These are phyloP conservation scores for Hymenochaete sp. DNA, from an alignment of 1,284 basidiomycete genomes.

Conservation along the genomic window DNA sequence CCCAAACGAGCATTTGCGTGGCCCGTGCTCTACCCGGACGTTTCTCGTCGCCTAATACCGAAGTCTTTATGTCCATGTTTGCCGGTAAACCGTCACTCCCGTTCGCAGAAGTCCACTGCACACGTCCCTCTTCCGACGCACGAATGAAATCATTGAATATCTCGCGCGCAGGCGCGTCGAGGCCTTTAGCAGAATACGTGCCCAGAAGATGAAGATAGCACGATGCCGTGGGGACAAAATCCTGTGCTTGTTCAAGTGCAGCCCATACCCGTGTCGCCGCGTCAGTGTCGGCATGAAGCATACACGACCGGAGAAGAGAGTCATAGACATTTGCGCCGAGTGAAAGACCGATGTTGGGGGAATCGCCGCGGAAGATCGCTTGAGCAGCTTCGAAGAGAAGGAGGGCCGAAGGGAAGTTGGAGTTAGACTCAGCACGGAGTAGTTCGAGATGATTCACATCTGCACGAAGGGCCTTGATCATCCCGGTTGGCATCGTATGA, in stretches of 20 bases:
- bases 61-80: too few relatives aligned
- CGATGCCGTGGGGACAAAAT: conserved; percentile 33
- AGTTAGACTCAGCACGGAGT: conserved; percentile 50
- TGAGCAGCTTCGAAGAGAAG: conserved; percentile 61
- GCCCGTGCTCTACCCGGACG: conserved; percentile 21
- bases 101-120: conserved; percentile 26
- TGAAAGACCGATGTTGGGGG: conserved; percentile 29
- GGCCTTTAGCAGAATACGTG: conserved; percentile 49
- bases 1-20: conserved; percentile 51
- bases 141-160: conserved; percentile 60
- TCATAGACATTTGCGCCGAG: conserved; percentile 35
- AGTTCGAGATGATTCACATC: conserved; percentile 31
- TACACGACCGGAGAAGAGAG: conserved; percentile 58
- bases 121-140: conserved; percentile 30
- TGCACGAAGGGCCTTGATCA: too few relatives aligned
- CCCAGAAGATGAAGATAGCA: conserved; percentile 56
- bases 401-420: conserved; percentile 62
- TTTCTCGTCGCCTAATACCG: conserved; percentile 13
- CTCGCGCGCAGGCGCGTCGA: conserved; percentile 51
- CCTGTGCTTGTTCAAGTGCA: conserved; percentile 46
- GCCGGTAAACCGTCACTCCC: conserved; percentile 18
- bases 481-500: too few relatives aligned
- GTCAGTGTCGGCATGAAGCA: conserved; percentile 48
- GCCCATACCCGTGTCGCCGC: conserved; percentile 63
- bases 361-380: conserved; percentile 25